Percentiles rank a stretch among this genome's conserved stretches.
Conservation (phyloP, 108 stramenopile species). For the Cafeteria roenbergensis region DNA sequence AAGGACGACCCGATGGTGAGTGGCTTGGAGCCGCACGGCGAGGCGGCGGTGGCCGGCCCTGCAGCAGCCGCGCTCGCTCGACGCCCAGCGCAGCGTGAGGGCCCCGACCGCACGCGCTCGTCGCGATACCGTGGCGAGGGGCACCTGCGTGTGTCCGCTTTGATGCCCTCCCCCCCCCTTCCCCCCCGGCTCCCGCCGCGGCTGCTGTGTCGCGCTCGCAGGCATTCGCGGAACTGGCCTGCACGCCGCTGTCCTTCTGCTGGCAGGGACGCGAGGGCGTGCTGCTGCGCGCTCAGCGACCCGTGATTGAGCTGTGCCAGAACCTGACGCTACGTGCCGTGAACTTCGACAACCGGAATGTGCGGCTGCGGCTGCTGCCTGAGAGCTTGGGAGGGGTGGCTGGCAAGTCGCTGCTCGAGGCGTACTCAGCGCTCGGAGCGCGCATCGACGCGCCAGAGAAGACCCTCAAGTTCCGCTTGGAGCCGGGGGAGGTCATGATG, state of each 20-base stretch:
- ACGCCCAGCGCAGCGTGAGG: too few relatives aligned
- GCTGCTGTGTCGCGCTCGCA: too few relatives aligned
- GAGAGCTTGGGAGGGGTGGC: not conserved
- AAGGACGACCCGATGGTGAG: not conserved
- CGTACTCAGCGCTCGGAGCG: constrained; percentile 1
- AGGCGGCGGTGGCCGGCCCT: too few relatives aligned
- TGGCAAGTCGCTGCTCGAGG: not conserved
- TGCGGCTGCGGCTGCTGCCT: not conserved
- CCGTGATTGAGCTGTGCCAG: constrained; percentile 11
- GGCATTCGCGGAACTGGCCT: not conserved
- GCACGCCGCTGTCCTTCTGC: not conserved
- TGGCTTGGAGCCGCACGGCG: too few relatives aligned
- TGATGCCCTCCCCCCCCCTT: too few relatives aligned
- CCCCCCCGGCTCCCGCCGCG: too few relatives aligned
- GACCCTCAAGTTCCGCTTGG: constrained; percentile 6
- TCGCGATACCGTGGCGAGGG: constrained; percentile 7
- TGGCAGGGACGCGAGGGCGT: not conserved
- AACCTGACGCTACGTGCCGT: constrained; percentile 1
- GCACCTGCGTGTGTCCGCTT: constrained; percentile 9
- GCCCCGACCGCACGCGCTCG: not conserved
- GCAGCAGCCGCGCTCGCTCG: too few relatives aligned
- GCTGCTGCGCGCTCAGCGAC: not conserved
- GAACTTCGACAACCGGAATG: not conserved
- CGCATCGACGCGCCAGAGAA: constrained; percentile 1
- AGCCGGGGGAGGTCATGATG: constrained; percentile 17